Evolutionary conservation across 306 rosid genomes (phyloP).

Genomic region (Ochetophila trinervis): DNA sequence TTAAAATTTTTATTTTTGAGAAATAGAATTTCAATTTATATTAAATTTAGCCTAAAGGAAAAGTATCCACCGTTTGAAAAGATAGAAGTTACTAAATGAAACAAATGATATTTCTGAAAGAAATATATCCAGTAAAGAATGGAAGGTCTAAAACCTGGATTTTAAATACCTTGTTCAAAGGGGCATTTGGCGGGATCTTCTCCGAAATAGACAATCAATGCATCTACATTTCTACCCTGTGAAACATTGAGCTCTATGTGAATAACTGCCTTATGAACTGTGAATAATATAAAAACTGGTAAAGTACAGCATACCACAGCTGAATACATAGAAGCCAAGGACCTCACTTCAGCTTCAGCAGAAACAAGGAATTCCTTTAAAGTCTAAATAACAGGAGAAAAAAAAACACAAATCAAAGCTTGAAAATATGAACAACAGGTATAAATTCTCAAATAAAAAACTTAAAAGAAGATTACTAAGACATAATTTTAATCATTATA

Average conservation of each 20-base stretch:
- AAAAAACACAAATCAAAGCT: neutral
- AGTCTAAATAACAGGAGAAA: constrained; percentile 38
- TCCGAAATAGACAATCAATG: constrained; percentile 83
- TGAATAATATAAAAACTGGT: neutral
- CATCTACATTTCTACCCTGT: constrained; percentile 88
- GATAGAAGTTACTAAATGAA: neutral
- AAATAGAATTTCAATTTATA: too few species aligned
- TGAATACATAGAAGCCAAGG: constrained; percentile 79
- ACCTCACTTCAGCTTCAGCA: constrained; percentile 89
- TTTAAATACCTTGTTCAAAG: constrained; percentile 75
- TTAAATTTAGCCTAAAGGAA: neutral
- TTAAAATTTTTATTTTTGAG: neutral
- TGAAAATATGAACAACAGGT: neutral
- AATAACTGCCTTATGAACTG: constrained; percentile 11
- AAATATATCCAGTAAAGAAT: neutral
- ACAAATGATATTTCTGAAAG: neutral
- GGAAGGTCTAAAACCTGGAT: neutral
- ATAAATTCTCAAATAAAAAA: neutral
- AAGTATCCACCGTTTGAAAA: neutral
- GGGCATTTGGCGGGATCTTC: constrained; percentile 91
- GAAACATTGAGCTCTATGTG: constrained; percentile 23
- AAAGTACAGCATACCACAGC: constrained; percentile 61
- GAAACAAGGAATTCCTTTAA: constrained; percentile 67
- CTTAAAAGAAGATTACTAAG: neutral
- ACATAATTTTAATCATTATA: neutral